These are phyloP conservation scores for Nannochloropsis gaditana DNA, from an alignment of 108 stramenopile genomes.

Conservation along the genomic window DNA sequence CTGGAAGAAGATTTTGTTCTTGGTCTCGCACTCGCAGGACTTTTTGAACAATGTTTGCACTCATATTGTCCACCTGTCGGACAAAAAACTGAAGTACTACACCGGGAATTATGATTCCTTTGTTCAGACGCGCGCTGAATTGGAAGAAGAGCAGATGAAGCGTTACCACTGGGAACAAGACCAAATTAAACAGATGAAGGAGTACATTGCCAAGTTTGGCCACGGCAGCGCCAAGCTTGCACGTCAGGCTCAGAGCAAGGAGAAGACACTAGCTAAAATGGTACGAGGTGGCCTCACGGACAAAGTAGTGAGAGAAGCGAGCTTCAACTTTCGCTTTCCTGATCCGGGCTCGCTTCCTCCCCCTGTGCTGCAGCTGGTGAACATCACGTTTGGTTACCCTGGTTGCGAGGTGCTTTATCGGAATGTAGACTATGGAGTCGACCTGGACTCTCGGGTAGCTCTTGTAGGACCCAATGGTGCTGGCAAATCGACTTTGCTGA, in stretches of 20 bases:
- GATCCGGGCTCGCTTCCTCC: constrained; percentile 93
- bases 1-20: constrained; percentile 84
- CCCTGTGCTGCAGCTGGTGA: constrained; percentile 92
- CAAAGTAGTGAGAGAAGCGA: constrained; percentile 88
- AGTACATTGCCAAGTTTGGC: constrained; percentile 95
- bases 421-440: constrained; percentile 90
- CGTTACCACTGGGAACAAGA: constrained; percentile 93
- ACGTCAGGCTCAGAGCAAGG: constrained; percentile 87
- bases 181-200: constrained; percentile 94
- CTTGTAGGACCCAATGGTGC: constrained; percentile 88
- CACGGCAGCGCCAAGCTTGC: constrained; percentile 96
- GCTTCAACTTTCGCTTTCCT: constrained; percentile 83
- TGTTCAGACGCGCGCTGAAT: constrained; percentile 79
- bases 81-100: constrained; percentile 86
- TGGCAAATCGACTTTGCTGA: constrained; percentile 89
- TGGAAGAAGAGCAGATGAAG: constrained; percentile 89
- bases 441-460: constrained; percentile 93
- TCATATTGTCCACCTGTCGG: constrained; percentile 83
- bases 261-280: constrained; percentile 86
- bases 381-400: constrained; percentile 93
- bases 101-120: constrained; percentile 94
- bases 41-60: constrained; percentile 98
- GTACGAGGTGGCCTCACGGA: constrained; percentile 82
- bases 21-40: constrained; percentile 94
- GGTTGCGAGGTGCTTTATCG: constrained; percentile 82